phyloP scores from a whole-genome alignment of 1,139 yeast species.

The Candida sp. region DNA sequence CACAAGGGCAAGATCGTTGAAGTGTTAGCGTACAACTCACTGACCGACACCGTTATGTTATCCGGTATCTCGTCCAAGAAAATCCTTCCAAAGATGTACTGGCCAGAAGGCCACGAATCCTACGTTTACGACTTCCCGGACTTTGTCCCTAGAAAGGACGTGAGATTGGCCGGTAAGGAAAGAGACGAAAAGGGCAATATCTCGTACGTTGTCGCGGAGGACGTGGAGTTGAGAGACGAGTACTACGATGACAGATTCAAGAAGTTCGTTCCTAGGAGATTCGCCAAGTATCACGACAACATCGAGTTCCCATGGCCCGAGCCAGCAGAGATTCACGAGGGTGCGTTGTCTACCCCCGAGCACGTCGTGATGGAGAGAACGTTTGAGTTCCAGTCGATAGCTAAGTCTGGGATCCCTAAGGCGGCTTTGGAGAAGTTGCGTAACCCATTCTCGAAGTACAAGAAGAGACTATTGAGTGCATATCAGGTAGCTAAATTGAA shows the following conservation, averaged over 20 bases:
- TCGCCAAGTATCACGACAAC: conserved; percentile 68
- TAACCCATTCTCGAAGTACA: conserved; percentile 68
- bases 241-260: conserved; percentile 80
- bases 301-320: conserved; percentile 91
- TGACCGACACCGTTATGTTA: conserved; percentile 36
- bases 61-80: conserved; percentile 40
- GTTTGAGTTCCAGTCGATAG: conserved; percentile 70
- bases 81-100: conserved; percentile 63
- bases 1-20: conserved; percentile 76
- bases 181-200: conserved; percentile 66
- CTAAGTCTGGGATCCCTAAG: conserved; percentile 69
- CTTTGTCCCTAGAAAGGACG: conserved; percentile 48
- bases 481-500: conserved; percentile 65
- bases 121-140: conserved; percentile 73
- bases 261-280: conserved; percentile 77
- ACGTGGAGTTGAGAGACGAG: conserved; percentile 63
- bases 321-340: conserved; percentile 67
- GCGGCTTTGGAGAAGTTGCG: conserved; percentile 73
- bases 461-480: conserved; percentile 58
- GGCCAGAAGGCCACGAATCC: conserved; percentile 76
- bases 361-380: conserved; percentile 74
- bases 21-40: conserved; percentile 33
- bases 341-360: conserved; percentile 59
- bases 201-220: conserved; percentile 74
- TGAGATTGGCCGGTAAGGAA: conserved; percentile 78